phyloP scores from a whole-genome alignment of 495 filamentous ascomycete species.

The Podospora bellae-mahoneyi region DNA sequence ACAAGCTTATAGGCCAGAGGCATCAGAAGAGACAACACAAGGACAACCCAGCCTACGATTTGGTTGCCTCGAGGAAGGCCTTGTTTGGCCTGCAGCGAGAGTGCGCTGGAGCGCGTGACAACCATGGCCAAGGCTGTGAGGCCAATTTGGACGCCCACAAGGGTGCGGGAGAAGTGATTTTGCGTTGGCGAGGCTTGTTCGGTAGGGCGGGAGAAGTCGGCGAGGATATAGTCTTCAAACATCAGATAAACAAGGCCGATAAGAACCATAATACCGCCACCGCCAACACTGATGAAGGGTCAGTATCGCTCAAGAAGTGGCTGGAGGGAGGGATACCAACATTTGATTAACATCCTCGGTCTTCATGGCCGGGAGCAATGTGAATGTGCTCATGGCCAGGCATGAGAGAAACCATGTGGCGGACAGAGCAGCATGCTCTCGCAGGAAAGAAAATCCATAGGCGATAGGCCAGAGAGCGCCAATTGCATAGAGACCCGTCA shows the following conservation, averaged over 20 bases:
- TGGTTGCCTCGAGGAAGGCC: slow-evolving; percentile 91
- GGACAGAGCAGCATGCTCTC: slow-evolving; percentile 58
- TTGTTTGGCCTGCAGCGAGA: slow-evolving; percentile 77
- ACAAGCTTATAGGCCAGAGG: slow-evolving; percentile 78
- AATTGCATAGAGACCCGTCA: slow-evolving; percentile 73
- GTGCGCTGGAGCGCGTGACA: slow-evolving; percentile 77
- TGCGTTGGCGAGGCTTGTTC: slow-evolving; percentile 22
- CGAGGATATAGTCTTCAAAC: slow-evolving; percentile 69
- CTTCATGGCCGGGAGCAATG: slow-evolving; percentile 82
- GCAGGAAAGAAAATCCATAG: slow-evolving; percentile 71
- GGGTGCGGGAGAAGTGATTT: slow-evolving; percentile 36
- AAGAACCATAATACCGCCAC: slow-evolving; percentile 73
- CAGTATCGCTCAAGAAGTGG: slow-evolving; percentile 29
- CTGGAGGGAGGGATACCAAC: slow-evolving; percentile 47
- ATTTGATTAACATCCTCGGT: slow-evolving; percentile 73
- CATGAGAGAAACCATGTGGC: slow-evolving; percentile 75
- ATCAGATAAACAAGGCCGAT: slow-evolving; percentile 77
- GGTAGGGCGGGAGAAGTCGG: slow-evolving; percentile 37
- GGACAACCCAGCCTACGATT: slow-evolving; percentile 76
- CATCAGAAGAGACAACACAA: slow-evolving; percentile 73
- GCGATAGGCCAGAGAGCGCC: slow-evolving; percentile 74
- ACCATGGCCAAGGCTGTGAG: slow-evolving; percentile 78
- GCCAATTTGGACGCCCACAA: slow-evolving; percentile 60
- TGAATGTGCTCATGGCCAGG: slow-evolving; percentile 83
- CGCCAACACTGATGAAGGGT: slow-evolving; percentile 55